Percentiles rank a stretch among this genome's conserved stretches.
Conservation (phyloP, 2,329 filamentous ascomycete species). For the Diaporthe sp. region DNA sequence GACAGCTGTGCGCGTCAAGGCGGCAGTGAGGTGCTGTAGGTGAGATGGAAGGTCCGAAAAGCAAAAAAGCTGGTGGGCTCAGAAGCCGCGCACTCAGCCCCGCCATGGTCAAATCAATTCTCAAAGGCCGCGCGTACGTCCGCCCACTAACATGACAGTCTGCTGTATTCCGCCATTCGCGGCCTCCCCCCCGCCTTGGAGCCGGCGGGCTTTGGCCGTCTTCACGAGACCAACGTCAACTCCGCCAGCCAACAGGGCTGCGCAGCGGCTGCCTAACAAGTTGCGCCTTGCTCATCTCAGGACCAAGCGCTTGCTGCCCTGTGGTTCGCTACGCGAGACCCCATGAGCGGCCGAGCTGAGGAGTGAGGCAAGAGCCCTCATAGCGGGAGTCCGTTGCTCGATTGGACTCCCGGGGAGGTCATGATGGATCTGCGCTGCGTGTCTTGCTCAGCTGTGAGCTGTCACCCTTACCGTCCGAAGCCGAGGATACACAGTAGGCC, state of each 20-base stretch:
- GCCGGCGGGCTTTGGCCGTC: conserved; percentile 3
- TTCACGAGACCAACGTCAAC: not conserved
- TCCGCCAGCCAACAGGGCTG: not conserved
- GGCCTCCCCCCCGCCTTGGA: not conserved
- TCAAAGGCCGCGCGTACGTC: conserved; percentile 39
- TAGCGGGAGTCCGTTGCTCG: conserved; percentile 11
- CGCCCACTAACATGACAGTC: conserved; percentile 22
- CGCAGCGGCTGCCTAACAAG: not conserved
- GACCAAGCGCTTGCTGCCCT: not conserved
- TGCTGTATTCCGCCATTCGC: not conserved
- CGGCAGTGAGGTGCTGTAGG: conserved; percentile 5
- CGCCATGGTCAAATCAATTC: conserved; percentile 35
- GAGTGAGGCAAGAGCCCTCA: not conserved
- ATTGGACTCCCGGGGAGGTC: not conserved
- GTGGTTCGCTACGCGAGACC: not conserved
- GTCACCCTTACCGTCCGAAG: conserved; percentile 19
- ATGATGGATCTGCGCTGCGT: conserved; percentile 1
- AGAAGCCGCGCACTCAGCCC: conserved; percentile 34
- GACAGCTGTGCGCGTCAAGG: conserved; percentile 26
- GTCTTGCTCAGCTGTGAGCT: not conserved
- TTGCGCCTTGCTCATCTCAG: not conserved
- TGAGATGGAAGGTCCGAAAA: conserved; percentile 1
- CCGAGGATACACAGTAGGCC: not conserved
- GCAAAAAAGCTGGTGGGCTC: conserved; percentile 1
- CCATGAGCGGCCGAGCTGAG: conserved; percentile 5